Evolutionary conservation across 371 early-diverging fungal genomes (phyloP), one percentile per base, ranked within the genome.

Genomic region (Mucor irregularis): DNA sequence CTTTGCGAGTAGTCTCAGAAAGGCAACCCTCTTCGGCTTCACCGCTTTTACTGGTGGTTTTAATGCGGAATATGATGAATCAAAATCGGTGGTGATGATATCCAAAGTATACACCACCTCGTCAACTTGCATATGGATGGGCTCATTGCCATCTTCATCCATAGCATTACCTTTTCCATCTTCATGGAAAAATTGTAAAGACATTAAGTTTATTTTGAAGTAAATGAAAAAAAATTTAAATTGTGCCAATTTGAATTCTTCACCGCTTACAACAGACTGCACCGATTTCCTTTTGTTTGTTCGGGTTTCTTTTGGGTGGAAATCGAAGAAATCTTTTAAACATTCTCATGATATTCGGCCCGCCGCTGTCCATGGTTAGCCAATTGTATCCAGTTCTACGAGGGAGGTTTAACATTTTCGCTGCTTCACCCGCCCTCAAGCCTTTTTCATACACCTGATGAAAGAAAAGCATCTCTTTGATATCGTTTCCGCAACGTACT

Each of bases 121-220:
- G 40, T 55, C 48, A 30, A 55, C 55, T 55, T 55, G 47, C 48
- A 47, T 55, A 38, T 55, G 21, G 28, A 55, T 31, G 39, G 48
- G 39, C 31, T 55, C 55, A 39, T 17, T 19, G 22, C 55, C 55
- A 55, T 55, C 37, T 28, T 55, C 55, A 46, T 55, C 25, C 28
- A 47, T 47, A 31, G 39, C 39, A 16, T 47, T 55, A 39, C 55
- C 55, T 47, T 39, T 54, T 10, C 46, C 54, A 35, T 53, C 54
- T 53, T 53, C 54, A n/a, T 35, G 37, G 25, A 26, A 53, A 45
- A 53, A 19, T 53, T 24, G 22, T 11, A 49, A 49, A 3, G 35
- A 2, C 49, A 49, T 49, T 14, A 14, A 26, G 24, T 37, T 37
- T n/a, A n/a, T n/a, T n/a, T n/a, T n/a, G n/a, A n/a, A n/a, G n/a